phyloP scores from a whole-genome alignment of 306 rosid species.

The Carpinus fangiana region DNA sequence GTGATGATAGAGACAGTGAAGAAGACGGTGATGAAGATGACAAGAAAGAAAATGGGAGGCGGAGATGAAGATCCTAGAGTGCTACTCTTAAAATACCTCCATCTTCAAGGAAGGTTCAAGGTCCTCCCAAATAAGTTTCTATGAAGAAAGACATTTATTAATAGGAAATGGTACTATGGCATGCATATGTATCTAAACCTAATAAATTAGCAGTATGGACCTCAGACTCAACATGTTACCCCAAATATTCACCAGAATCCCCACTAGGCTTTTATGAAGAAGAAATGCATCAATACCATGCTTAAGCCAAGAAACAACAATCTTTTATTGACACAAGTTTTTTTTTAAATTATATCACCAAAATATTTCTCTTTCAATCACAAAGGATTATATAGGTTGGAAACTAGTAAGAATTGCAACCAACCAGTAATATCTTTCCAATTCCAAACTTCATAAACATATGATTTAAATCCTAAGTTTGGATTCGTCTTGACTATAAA shows the following conservation, averaged over 20 bases:
- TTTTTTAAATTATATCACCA: not conserved
- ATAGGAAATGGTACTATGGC: too few relatives aligned
- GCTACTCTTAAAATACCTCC: too few relatives aligned
- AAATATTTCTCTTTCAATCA: not conserved
- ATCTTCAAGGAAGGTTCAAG: too few relatives aligned
- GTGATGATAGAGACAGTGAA: not conserved
- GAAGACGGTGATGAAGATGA: not conserved
- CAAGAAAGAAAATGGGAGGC: too few relatives aligned
- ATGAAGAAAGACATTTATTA: not conserved
- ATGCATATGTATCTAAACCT: not conserved
- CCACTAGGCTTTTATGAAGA: not conserved
- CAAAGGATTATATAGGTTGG: not conserved
- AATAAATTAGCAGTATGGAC: not conserved
- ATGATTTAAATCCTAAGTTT: not conserved
- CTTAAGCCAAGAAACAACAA: not conserved
- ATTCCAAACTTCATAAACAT: not conserved
- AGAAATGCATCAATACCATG: not conserved
- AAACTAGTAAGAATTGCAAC: not conserved
- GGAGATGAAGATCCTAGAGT: too few relatives aligned
- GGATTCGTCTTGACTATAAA: not conserved
- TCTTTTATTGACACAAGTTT: not conserved
- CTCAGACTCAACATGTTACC: not conserved
- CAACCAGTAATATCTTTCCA: not conserved
- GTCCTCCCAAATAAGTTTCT: too few relatives aligned
- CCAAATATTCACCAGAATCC: not conserved